Evolutionary conservation across 305 asterid species (phyloP).

Genomic region (Fraxinus ornus): DNA sequence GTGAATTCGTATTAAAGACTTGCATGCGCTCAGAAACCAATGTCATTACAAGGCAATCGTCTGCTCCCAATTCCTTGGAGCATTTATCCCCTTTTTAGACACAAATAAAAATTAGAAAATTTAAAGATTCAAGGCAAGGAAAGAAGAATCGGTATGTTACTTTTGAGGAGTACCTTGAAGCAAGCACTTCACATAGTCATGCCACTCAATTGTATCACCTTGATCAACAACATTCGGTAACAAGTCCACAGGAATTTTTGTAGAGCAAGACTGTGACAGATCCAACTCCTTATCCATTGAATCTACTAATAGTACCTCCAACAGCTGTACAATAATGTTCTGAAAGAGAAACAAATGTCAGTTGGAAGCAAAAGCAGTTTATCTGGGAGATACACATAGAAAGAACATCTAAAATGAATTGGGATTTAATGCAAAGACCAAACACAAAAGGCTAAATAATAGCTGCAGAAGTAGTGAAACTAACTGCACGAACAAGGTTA

Average conservation of each 20-base stretch:
- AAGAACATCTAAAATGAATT: slow-evolving; percentile 12
- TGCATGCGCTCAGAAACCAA: slow-evolving; percentile 63
- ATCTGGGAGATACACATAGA: slow-evolving; percentile 12
- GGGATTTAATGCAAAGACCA: not conserved
- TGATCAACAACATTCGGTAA: slow-evolving; percentile 48
- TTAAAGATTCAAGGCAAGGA: slow-evolving; percentile 12
- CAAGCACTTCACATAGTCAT: slow-evolving; percentile 61
- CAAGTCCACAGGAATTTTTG: slow-evolving; percentile 44
- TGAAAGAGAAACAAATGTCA: slow-evolving; percentile 38
- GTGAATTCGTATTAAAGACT: slow-evolving; percentile 45
- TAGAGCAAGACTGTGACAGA: slow-evolving; percentile 41
- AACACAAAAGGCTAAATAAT: not conserved
- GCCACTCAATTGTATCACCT: slow-evolving; percentile 51
- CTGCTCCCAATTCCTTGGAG: slow-evolving; percentile 68
- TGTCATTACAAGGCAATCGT: slow-evolving; percentile 53
- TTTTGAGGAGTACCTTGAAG: slow-evolving; percentile 65
- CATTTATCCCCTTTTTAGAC: slow-evolving; percentile 63
- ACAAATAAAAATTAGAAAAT: slow-evolving; percentile 19
- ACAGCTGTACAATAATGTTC: slow-evolving; percentile 63
- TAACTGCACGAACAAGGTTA: slow-evolving; percentile 5
- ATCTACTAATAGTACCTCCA: slow-evolving; percentile 69
- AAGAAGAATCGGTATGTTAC: slow-evolving; percentile 13
- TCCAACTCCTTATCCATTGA: slow-evolving; percentile 70
- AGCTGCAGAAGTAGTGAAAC: not conserved
- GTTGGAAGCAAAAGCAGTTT: slow-evolving; percentile 16